Evolutionary conservation across 1,284 basidiomycete genomes (phyloP).

Genomic region (Pholiota adiposa): DNA sequence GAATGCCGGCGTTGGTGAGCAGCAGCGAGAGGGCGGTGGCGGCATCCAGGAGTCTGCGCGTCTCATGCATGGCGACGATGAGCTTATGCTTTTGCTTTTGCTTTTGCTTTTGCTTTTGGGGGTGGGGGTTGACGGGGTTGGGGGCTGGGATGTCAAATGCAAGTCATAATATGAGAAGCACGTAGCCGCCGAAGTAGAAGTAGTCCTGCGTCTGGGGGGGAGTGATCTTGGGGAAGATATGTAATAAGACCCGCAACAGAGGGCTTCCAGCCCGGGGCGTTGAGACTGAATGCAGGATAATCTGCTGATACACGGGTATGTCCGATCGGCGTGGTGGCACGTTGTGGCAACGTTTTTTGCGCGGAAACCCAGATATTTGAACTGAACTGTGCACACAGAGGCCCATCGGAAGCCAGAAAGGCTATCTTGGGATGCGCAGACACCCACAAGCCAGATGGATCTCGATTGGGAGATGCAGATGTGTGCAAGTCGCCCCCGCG

Average conservation of each 20-base stretch:
- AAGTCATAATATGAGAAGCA: constrained; percentile 46
- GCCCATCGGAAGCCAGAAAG: constrained; percentile 31
- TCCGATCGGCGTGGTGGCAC: constrained; percentile 42
- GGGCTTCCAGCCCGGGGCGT: constrained; percentile 35
- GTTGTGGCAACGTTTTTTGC: constrained; percentile 43
- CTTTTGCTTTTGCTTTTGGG: too few species aligned
- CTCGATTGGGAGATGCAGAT: background rate
- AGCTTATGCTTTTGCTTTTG: too few species aligned
- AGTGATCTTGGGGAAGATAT: constrained; percentile 43
- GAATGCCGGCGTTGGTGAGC: constrained; percentile 52
- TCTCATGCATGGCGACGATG: constrained; percentile 67
- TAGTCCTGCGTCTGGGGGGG: constrained; percentile 34
- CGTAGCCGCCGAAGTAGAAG: constrained; percentile 35
- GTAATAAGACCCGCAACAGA: constrained; percentile 42
- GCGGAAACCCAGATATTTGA: constrained; percentile 30
- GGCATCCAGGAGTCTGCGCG: constrained; percentile 65
- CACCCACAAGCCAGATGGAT: constrained; percentile 1
- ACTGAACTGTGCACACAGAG: constrained; percentile 24
- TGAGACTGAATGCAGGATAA: constrained; percentile 42
- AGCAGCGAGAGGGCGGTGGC: constrained; percentile 61
- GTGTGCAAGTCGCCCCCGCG: background rate
- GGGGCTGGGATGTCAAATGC: constrained; percentile 32
- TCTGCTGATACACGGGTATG: constrained; percentile 45
- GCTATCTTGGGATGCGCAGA: constrained; percentile 26
- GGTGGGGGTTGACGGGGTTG: constrained; percentile 28